Base-by-base conservation (phyloP, 495 filamentous ascomycete genomes). In the Massariosphaeria phaeospora region DNA sequence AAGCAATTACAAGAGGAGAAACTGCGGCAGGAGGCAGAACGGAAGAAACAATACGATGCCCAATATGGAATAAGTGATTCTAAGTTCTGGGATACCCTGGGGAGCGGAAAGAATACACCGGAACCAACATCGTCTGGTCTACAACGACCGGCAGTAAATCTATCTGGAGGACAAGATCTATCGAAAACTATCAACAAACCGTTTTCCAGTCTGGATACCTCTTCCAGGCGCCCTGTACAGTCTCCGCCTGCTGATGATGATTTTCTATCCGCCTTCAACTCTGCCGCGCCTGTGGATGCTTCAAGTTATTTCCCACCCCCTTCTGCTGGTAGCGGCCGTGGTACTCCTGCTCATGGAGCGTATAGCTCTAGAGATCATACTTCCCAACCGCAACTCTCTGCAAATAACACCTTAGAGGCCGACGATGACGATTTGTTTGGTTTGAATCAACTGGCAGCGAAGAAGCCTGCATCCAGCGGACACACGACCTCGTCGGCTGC, bases 351-450 rank as follows among this genome's bases (percentile, higher is more conserved):
- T 3, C 35, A 44, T 18, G 39, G 54, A 24, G 12, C 46, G 13
- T 39, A 36, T 11, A 25, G 41, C 13, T 49, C 60, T 15, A 13
- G 27, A 36, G 48, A 45, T 26, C 57, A 55, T 21, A 59, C 55
- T 9, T 38, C 60, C 12, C 10, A 20, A 8, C 50, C 55, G 11
- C 27, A 63, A 36, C 20, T 23, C 23, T 7, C 53, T 31, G n/a
- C 27, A 15, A 51, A 38, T 18, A 42, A 33, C 17, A 11, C 26
- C 8, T 47, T 59, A 0, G 45, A 71, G 1, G n/a, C n/a, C n/a
- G 72, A 77, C 33, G 81, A 81, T 61, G 85, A 95, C 55, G 91
- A 96, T 64, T 88, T 90, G 8, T 97, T 98, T 62, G 93, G 90
- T n/a, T 75, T 96, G 31, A 80, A 72, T 39, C 73, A 84, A 48